Evolutionary conservation across 2,329 filamentous ascomycete genomes (phyloP).

Genomic region (Colletotrichum paranaense): DNA sequence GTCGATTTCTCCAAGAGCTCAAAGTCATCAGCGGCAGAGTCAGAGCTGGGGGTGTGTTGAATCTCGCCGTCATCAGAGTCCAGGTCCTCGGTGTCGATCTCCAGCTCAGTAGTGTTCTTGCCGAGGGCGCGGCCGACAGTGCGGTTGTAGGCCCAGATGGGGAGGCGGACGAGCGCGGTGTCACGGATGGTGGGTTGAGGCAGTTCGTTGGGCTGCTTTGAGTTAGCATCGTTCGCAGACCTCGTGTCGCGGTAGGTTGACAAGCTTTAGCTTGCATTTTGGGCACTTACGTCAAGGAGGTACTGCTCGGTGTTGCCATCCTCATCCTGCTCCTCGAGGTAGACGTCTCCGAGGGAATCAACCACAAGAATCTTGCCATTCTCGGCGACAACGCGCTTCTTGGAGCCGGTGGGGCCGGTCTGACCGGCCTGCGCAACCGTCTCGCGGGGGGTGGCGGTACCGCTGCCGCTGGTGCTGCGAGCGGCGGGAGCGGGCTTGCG

Average conservation of each 20-base stretch:
- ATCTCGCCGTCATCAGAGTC: constrained; percentile 62
- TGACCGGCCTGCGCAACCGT: constrained; percentile 56
- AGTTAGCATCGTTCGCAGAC: constrained; percentile 36
- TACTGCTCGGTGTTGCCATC: constrained; percentile 87
- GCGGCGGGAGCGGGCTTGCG: constrained; percentile 47
- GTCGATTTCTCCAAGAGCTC: constrained; percentile 72
- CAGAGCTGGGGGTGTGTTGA: constrained; percentile 65
- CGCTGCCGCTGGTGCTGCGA: constrained; percentile 45
- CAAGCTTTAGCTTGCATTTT: neutral
- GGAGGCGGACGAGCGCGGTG: constrained; percentile 84
- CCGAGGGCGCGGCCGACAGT: constrained; percentile 62
- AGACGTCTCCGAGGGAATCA: constrained; percentile 91
- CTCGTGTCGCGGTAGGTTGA: neutral
- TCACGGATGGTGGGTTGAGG: constrained; percentile 80
- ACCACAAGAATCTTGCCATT: constrained; percentile 97
- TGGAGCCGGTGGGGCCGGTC: constrained; percentile 76
- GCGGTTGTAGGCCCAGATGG: constrained; percentile 75
- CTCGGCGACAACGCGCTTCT: constrained; percentile 90
- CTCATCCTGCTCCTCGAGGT: constrained; percentile 90
- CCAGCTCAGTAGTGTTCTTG: constrained; percentile 48
- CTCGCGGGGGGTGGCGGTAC: constrained; percentile 52
- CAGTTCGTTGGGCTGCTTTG: constrained; percentile 78
- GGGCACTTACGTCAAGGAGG: constrained; percentile 81
- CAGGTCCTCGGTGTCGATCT: constrained; percentile 48
- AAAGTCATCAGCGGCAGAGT: constrained; percentile 70